Evolutionary conservation across 768 basidiomycete species (phyloP), one percentile per base, ranked within the genome.

Genomic region (Coprinellus micaceus): DNA sequence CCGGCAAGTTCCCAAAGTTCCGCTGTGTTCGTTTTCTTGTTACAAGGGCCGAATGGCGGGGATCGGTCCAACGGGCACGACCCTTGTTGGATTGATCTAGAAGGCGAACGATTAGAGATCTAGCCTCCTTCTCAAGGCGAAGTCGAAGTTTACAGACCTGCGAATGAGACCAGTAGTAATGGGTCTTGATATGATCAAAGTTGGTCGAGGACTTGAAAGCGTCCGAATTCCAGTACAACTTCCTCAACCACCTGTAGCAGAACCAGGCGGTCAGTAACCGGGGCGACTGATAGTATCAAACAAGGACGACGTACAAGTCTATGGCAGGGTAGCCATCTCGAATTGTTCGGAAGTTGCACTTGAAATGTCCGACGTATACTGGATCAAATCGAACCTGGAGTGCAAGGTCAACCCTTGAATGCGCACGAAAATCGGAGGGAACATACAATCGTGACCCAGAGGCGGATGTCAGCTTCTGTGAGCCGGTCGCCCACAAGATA

Each of bases 281-380:
- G 24, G 6, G 4, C 15, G 4, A n/a, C 4, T 48, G 26, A 41
- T 12, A 24, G 26, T 21, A 21, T 48, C 19, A 52, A 26, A 43
- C 7, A 43, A 17, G 5, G n/a, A 17, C 40, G 19, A 71, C 78
- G 44, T 53, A 82, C 84, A 67, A 66, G 72, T 98, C 82, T 48
- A 97, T 81, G 48, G 84, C 81, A 19, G 95, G 95, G 70, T 94
- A 98, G 4, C 89, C 89, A 64, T 85, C 75, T 25, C 95, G 91
- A 66, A 97, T 90, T 40, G 82, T 85, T 28, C 87, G 84, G 61
- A 92, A 68, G 76, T 96, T 94, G 74, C 93, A 95, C 64, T 98
- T 98, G 82, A 99, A 98, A 68, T 94, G 91, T 0, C 87, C 84
- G 46, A 88, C 81, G 70, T 98, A 98, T 17, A 89, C 95, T 1